Base-by-base conservation (phyloP, 768 basidiomycete species). In the Macrocybe gigantea region DNA sequence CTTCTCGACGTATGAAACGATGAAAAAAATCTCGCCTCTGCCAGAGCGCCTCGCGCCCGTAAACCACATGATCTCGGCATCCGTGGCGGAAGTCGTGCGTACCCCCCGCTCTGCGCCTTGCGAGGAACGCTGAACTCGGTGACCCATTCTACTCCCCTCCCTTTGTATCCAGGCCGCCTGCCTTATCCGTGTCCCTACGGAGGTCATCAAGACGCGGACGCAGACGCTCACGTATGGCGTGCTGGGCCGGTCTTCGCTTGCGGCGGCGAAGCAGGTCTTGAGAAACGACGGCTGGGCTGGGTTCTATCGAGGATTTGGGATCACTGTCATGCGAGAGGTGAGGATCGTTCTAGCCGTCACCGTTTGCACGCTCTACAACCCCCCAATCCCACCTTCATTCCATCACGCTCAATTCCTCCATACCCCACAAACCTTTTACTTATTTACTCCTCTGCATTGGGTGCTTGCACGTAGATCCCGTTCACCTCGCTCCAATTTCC, bases 401-500 rank as follows among this genome's bases (percentile, higher is more conserved):
- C 10, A 22, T 38, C 22, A 22, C 22, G 22, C 22, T 22, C 22
- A 22, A 22, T 4, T 22, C 22, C 22, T 22, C 22, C 1, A 22
- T 22, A 1, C 22, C 4, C 22, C 22, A 4, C 22, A 22, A 22
- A 22, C 22, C 22, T 4, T 22, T 22, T 22, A 22, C 22, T 22
- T 22, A 22, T 4, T 1, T 22, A 4, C 22, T 22, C 22, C 4
- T 22, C 4, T 22, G 22, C 22, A 4, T 22, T 22, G 22, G 22
- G 22, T 22, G 22, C 22, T 22, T 4, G 22, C 22, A 22, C 4
- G 22, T 56, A 97, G 93, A 92, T 99, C 37, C 95, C 95, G 1
- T 97, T 97, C 72, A 93, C 92, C 2, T 93, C 91, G 1, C 70
- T 97, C 13, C 95, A 98, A 61, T 98, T 98, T 64, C 95, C 96